Percentiles rank a stretch among this genome's conserved stretches.
phyloP scores from a whole-genome alignment of 805 yeast genomes.

The Pichia ethanolica region DNA sequence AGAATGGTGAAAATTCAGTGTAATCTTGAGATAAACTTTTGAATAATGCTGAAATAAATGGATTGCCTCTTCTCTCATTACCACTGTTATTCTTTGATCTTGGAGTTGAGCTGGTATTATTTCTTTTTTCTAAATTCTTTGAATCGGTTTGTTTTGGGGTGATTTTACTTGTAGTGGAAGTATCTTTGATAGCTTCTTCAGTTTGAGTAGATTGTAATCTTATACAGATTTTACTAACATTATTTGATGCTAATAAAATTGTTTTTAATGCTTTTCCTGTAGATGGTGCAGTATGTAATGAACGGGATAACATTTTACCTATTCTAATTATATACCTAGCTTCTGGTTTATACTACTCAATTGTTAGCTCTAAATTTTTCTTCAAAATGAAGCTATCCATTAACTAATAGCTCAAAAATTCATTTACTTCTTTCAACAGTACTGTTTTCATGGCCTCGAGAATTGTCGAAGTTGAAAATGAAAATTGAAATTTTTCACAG shows the following conservation, averaged over 20 bases:
- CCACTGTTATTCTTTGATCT: background rate
- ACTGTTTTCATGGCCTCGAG: no score
- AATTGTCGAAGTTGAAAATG: no score
- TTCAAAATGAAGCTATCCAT: no score
- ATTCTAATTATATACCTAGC: no score
- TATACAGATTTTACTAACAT: background rate
- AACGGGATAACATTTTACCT: slow-evolving; percentile 1
- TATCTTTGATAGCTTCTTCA: background rate
- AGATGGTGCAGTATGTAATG: background rate
- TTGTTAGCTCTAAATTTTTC: no score
- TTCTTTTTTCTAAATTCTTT: no score
- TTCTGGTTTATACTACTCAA: background rate
- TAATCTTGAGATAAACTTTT: slow-evolving; percentile 1
- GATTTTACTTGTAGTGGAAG: background rate
- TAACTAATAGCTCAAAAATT: no score
- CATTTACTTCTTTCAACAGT: no score
- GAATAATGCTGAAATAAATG: background rate
- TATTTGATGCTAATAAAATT: background rate
- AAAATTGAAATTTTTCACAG: no score
- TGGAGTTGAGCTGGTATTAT: background rate
- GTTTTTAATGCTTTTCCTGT: background rate
- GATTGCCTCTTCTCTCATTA: background rate
- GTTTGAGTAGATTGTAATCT: slow-evolving; percentile 4
- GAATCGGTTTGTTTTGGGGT: background rate
- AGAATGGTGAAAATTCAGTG: slow-evolving; percentile 10